phyloP scores from a whole-genome alignment of 768 basidiomycete genomes.

The Pleurotus djamor region DNA sequence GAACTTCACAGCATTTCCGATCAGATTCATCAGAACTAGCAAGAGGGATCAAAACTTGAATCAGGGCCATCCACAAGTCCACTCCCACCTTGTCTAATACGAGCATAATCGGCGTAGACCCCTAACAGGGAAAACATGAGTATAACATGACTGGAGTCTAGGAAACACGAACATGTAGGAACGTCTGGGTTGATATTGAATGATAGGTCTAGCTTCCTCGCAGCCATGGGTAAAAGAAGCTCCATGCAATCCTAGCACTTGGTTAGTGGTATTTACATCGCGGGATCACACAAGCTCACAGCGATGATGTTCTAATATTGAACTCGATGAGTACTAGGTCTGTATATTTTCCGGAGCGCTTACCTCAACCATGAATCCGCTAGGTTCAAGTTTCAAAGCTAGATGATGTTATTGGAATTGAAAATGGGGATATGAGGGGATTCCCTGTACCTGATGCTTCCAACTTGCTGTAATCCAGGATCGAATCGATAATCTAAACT shows the following conservation, averaged over 20 bases:
- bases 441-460: slow-evolving; percentile 60
- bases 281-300: slow-evolving; percentile 28
- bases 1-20: slow-evolving; percentile 78
- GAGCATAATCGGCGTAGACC: slow-evolving; percentile 73
- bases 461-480: slow-evolving; percentile 77
- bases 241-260: slow-evolving; percentile 68
- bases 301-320: slow-evolving; percentile 57
- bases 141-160: background rate
- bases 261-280: background rate
- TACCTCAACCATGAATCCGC: slow-evolving; percentile 64
- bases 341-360: slow-evolving; percentile 4
- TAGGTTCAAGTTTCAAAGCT: slow-evolving; percentile 72
- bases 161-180: slow-evolving; percentile 47
- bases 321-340: background rate
- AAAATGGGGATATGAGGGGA: background rate
- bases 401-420: slow-evolving; percentile 9
- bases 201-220: slow-evolving; percentile 70
- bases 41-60: slow-evolving; percentile 6
- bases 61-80: background rate
- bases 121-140: slow-evolving; percentile 27
- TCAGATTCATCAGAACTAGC: slow-evolving; percentile 72
- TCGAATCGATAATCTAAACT: slow-evolving; percentile 71
- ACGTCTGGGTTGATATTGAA: slow-evolving; percentile 70
- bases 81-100: slow-evolving; percentile 63
- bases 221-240: slow-evolving; percentile 70